Percentiles rank a stretch among this genome's conserved stretches.
Conservation (phyloP, 352 stramenopile genomes). For the Phytophthora cajani region DNA sequence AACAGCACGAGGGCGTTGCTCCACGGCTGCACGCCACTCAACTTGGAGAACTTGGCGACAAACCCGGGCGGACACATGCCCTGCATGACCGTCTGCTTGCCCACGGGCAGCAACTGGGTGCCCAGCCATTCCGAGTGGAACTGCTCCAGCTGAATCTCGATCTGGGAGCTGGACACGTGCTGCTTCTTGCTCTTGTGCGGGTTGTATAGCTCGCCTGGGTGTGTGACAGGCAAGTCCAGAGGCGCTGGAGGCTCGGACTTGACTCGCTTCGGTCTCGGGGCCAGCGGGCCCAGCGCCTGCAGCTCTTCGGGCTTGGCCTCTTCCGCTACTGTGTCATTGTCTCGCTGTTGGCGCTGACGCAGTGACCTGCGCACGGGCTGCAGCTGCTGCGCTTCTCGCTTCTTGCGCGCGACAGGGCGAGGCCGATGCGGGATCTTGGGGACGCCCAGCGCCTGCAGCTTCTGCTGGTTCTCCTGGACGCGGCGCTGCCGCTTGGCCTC, state of each 20-base stretch:
- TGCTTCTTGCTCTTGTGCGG: slow-evolving; percentile 11
- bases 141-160: slow-evolving; percentile 43
- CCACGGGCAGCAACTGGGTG: slow-evolving; percentile 55
- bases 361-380: slow-evolving; percentile 36
- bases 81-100: slow-evolving; percentile 62
- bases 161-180: slow-evolving; percentile 28
- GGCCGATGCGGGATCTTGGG: slow-evolving; percentile 8
- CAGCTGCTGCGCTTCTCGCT: neutral
- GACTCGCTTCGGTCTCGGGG: slow-evolving; percentile 1
- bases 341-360: slow-evolving; percentile 16
- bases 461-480: slow-evolving; percentile 57
- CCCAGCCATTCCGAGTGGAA: slow-evolving; percentile 63
- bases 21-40: slow-evolving; percentile 63
- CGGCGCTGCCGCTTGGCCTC: slow-evolving; percentile 66
- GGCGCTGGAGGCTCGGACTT: slow-evolving; percentile 3
- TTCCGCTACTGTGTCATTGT: neutral
- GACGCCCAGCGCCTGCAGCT: slow-evolving; percentile 51
- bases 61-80: slow-evolving; percentile 43
- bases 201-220: neutral
- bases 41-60: slow-evolving; percentile 43
- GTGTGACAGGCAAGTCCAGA: slow-evolving; percentile 20
- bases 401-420: neutral
- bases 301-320: neutral
- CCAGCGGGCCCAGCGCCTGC: neutral
- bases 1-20: slow-evolving; percentile 64